phyloP scores from a whole-genome alignment of 352 stramenopile genomes.

The Globisporangium barbulae region DNA sequence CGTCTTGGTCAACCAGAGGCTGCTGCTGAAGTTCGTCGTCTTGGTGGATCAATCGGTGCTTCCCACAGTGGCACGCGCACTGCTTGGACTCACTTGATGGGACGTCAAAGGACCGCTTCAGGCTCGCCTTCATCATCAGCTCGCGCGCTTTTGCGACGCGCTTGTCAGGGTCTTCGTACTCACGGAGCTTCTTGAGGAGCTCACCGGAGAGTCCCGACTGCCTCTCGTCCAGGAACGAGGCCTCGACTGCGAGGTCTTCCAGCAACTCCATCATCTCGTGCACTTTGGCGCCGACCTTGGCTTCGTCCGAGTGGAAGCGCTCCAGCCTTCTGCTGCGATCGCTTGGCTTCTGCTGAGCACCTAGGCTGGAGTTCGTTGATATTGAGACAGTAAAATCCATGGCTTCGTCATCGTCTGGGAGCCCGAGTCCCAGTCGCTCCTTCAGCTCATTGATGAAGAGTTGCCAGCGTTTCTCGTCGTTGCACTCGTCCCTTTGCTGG shows the following conservation, averaged over 20 bases:
- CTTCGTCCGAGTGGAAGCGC: conserved; percentile 59
- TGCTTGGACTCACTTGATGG: not conserved
- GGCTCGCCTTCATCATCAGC: conserved; percentile 26
- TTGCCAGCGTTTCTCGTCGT: conserved; percentile 56
- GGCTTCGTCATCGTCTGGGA: not conserved
- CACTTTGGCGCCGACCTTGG: conserved; percentile 40
- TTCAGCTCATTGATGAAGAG: conserved; percentile 49
- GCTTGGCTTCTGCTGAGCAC: not conserved
- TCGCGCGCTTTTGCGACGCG: conserved; percentile 42
- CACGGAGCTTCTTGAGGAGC: conserved; percentile 25
- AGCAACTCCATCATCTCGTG: conserved; percentile 55
- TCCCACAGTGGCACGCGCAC: conserved; percentile 49
- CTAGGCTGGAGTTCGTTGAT: not conserved
- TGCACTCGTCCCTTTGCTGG: conserved; percentile 44
- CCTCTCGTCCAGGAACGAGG: conserved; percentile 34
- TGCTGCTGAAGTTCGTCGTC: conserved; percentile 16
- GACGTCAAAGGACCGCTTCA: not conserved
- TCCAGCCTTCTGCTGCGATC: not conserved
- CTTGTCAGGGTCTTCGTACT: conserved; percentile 42
- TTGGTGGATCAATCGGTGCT: conserved; percentile 32
- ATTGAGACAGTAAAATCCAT: not conserved
- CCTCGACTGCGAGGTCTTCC: conserved; percentile 51
- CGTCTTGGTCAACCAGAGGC: not conserved
- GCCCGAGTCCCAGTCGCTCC: conserved; percentile 25
- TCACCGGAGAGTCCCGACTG: conserved; percentile 20